These are phyloP conservation scores for Leccinum broughii DNA, from an alignment of 768 basidiomycete genomes.

Conservation along the genomic window DNA sequence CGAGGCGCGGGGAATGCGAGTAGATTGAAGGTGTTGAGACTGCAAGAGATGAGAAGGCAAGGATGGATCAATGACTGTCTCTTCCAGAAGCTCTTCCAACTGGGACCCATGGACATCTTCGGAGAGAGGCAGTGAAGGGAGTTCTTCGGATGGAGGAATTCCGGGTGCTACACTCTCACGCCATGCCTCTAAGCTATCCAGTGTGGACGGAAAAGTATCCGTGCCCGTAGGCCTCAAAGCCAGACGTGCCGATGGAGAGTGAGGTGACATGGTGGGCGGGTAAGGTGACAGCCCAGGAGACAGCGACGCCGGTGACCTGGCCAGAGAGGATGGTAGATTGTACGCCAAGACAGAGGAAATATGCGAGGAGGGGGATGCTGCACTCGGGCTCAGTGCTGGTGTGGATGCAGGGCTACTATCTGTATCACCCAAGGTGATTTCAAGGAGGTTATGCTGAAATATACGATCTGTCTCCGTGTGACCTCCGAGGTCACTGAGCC, in stretches of 20 bases:
- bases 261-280: conserved; percentile 16
- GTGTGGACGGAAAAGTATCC: conserved; percentile 33
- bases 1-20: conserved; percentile 5
- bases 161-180: conserved; percentile 24
- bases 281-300: conserved; percentile 14
- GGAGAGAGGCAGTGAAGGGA: conserved; percentile 8
- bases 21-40: background rate
- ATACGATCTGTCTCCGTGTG: conserved; percentile 33
- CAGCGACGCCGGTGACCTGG: conserved; percentile 18
- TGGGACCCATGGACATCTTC: conserved; percentile 13
- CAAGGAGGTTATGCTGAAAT: conserved; percentile 27
- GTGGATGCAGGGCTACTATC: conserved; percentile 27
- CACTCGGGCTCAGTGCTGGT: conserved; percentile 25
- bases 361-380: conserved; percentile 21
- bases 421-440: conserved; percentile 13
- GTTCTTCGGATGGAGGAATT: conserved; percentile 19
- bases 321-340: conserved; percentile 14
- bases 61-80: conserved; percentile 6
- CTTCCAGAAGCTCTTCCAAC: conserved; percentile 10
- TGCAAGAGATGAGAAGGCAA: conserved; percentile 10
- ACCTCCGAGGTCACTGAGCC: conserved; percentile 36
- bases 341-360: conserved; percentile 16
- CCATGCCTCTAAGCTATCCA: conserved; percentile 32
- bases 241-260: conserved; percentile 17
- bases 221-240: conserved; percentile 30